Evolutionary conservation across 1,284 basidiomycete genomes (phyloP).

Genomic region (Apiotrichum gamsii): DNA sequence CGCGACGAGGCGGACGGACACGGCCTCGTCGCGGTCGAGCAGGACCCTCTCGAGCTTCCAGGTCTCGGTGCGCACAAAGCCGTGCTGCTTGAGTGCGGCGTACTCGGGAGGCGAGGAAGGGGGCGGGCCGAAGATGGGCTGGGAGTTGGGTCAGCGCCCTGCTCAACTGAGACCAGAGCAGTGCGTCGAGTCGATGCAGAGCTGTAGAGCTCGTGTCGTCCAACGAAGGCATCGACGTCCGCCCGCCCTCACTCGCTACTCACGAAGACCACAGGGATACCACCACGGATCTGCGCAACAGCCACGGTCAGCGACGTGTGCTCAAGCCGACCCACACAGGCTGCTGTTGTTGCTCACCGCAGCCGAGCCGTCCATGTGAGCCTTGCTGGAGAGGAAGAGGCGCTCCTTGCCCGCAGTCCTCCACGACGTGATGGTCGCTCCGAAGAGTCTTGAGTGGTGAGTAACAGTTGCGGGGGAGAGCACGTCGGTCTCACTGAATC

Average conservation of each 20-base stretch:
- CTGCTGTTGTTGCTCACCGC: conserved; percentile 50
- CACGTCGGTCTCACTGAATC: conserved; percentile 48
- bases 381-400: conserved; percentile 74
- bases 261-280: conserved; percentile 69
- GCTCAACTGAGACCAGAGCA: too few species aligned
- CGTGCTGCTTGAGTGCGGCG: conserved; percentile 67
- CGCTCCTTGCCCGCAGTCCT: conserved; percentile 55
- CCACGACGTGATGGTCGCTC: conserved; percentile 60
- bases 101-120: conserved; percentile 51
- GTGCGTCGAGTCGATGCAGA: neutral
- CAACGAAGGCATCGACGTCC: neutral
- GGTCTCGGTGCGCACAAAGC: conserved; percentile 66
- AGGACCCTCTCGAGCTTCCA: conserved; percentile 65
- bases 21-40: conserved; percentile 62
- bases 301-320: too few species aligned
- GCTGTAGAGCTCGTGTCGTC: neutral
- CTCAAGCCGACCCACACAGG: too few species aligned
- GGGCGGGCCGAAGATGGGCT: conserved; percentile 75
- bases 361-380: conserved; percentile 65
- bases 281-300: conserved; percentile 69
- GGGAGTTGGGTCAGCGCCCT: too few species aligned
- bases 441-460: conserved; percentile 53
- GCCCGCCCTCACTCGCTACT: neutral
- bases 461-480: neutral
- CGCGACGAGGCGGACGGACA: conserved; percentile 65